Conservation (phyloP, 1,284 basidiomycete genomes). For the Microbotryomycetes sp. region DNA sequence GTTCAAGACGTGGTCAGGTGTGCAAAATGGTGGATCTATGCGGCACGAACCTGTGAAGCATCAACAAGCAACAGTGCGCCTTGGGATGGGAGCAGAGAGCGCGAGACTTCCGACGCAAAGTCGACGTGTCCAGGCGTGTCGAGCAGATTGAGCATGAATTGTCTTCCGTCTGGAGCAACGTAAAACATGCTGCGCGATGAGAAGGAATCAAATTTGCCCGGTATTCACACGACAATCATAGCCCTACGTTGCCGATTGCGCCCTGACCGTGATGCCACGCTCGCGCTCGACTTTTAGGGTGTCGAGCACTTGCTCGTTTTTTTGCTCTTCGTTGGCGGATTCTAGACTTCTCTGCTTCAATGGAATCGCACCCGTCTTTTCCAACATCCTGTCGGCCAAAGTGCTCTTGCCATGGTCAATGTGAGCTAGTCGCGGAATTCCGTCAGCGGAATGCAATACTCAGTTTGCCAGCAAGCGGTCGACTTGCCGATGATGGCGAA, state of each 20-base stretch:
- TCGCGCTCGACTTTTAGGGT: constrained; percentile 95
- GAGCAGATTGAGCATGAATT: constrained; percentile 84
- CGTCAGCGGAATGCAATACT: no score
- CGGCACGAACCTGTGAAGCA: constrained; percentile 56
- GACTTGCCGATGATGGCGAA: constrained; percentile 94
- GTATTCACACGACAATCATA: not conserved
- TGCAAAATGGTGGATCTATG: constrained; percentile 27
- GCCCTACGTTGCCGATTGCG: constrained; percentile 73
- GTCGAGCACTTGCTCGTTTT: constrained; percentile 83
- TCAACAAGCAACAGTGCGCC: constrained; percentile 87
- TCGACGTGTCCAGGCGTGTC: constrained; percentile 97
- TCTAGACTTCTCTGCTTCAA: constrained; percentile 42
- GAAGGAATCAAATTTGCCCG: not conserved
- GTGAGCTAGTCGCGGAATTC: constrained; percentile 14
- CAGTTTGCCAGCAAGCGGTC: no score
- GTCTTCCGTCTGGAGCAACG: constrained; percentile 48
- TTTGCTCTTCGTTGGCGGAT: constrained; percentile 51
- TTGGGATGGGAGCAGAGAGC: constrained; percentile 87
- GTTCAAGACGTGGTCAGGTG: constrained; percentile 25
- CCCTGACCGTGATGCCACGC: constrained; percentile 79
- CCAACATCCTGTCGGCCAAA: constrained; percentile 62
- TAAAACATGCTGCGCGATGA: constrained; percentile 58
- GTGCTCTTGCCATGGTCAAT: constrained; percentile 79
- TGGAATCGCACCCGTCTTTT: constrained; percentile 74
- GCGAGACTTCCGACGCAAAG: constrained; percentile 92